Evolutionary conservation across 805 yeast genomes (phyloP), one percentile per base, ranked within the genome.

Genomic region (Myxozyma neotropica): DNA sequence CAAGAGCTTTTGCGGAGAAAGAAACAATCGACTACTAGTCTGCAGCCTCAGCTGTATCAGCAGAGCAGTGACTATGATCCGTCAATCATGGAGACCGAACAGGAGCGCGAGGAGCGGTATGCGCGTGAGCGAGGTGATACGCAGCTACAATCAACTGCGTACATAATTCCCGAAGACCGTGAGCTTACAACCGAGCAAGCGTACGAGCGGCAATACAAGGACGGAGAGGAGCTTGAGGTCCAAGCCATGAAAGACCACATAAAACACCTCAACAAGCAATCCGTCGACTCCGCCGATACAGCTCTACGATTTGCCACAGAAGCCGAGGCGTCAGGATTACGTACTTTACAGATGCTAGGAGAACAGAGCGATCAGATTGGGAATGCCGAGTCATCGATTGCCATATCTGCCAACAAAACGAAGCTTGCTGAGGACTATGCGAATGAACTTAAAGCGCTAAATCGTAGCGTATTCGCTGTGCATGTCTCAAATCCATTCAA

Each of bases 331-430:
- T 78, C 86, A 4, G 93, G 90, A 36, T 77, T 85, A 64, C 90
- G 92, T 71, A 87, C 97, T 0, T 74, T 93, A 63, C 97, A 97
- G 31, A 83, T 90, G 83, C 79, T 94, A 51, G 99, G 98, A 29
- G 82, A 92, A 17, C 98, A 94, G 73, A 85, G 94, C 57, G 97
- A 91, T 71, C 80, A 89, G 53, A 77, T 94, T 65, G 88, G 86
- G 72, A 84, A 83, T 69, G 84, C 91, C 21, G 97, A 94, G 71
- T 82, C 83, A 64, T 86, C 86, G 64, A 76, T 93, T 66, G 83
- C 88, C 55, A 74, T 88, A 53, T 89, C 95, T 53, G 87, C 85
- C 57, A 86, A 89, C 1, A 96, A 91, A 71, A 88, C 89, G 60
- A 78, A 84, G 67, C 81, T 88, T 55, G 96, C 96, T 4, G 90